phyloP scores from a whole-genome alignment of 2,329 filamentous ascomycete species.

The Aspergillus fischeri region DNA sequence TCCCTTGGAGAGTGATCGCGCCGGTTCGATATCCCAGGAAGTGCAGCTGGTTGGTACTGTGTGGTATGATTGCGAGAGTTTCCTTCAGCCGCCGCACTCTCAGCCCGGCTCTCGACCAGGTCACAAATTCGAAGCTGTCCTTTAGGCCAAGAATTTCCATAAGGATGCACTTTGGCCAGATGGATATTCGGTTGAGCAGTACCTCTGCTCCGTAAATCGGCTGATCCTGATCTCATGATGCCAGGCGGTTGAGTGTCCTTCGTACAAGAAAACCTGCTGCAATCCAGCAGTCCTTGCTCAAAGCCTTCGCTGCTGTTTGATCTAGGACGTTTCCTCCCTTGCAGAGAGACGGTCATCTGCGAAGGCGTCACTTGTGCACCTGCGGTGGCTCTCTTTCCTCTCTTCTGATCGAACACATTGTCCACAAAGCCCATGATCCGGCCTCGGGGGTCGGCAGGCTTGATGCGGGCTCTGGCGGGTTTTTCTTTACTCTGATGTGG shows the following conservation, averaged over 20 bases:
- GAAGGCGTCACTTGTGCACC: slow-evolving; percentile 3
- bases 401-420: slow-evolving; percentile 36
- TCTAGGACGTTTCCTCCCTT: slow-evolving; percentile 9
- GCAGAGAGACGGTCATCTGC: background rate
- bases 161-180: background rate
- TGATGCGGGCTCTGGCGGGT: slow-evolving; percentile 29
- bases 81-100: background rate
- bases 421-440: slow-evolving; percentile 34
- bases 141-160: background rate
- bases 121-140: slow-evolving; percentile 10
- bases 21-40: background rate
- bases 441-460: slow-evolving; percentile 29
- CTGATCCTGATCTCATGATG: background rate
- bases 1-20: background rate
- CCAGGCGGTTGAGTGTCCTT: background rate
- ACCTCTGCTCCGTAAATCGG: background rate
- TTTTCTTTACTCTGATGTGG: slow-evolving; percentile 33
- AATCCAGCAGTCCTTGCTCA: background rate
- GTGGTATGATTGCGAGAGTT: background rate
- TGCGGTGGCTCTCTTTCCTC: slow-evolving; percentile 18
- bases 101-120: slow-evolving; percentile 7
- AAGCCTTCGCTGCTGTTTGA: background rate
- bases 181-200: background rate
- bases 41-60: background rate
- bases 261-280: background rate